Evolutionary conservation across 1,284 basidiomycete genomes (phyloP), one percentile per base, ranked within the genome.

Genomic region (Volvariella volvacea): DNA sequence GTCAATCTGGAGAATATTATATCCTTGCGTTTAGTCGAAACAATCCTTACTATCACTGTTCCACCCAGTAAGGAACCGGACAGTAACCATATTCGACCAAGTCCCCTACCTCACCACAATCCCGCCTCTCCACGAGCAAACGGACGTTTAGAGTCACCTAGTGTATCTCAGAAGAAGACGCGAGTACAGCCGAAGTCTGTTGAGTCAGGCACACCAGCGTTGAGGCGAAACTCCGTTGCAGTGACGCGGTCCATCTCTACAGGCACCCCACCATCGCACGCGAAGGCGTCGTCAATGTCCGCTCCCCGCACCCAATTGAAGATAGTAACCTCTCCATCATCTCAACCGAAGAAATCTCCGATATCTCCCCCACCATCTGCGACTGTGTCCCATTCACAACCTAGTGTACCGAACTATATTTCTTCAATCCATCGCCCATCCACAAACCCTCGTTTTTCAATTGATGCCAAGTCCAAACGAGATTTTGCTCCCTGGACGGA

Each of bases 21-120:
- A 4, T 65, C 68, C 39, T 79, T 83, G n/a, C 76, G 88, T 38
- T 66, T 91, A 20, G 78, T 89, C n/a, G 85, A 89, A 59, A 87
- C 85, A 1, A 87, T 88, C 54, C 62, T 91, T 44, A 74, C 80
- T 14, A 62, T 91, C 33, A 63, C 65, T 38, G 61, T 77, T 48
- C 56, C 50, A 38, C 49, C 38, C 25, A 12, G 12, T 12, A 12
- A 6, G 25, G 25, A 28, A 28, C 6, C 25, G 25, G 12, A 28
- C 25, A 6, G 6, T 6, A 12, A 28, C 25, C n/a, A n/a, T n/a
- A 28, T 28, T 12, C 25, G 12, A 28, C 12, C 12, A 28, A 12
- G 44, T 19, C 25, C 46, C 9, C 34, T 42, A 17, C 38, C 52
- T 28, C 25, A 12, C 25, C 25, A 28, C 6, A 28, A 6, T 28